Evolutionary conservation across 495 filamentous ascomycete genomes (phyloP), one percentile per base, ranked within the genome.

Genomic region (Aspergillus cavernicola): DNA sequence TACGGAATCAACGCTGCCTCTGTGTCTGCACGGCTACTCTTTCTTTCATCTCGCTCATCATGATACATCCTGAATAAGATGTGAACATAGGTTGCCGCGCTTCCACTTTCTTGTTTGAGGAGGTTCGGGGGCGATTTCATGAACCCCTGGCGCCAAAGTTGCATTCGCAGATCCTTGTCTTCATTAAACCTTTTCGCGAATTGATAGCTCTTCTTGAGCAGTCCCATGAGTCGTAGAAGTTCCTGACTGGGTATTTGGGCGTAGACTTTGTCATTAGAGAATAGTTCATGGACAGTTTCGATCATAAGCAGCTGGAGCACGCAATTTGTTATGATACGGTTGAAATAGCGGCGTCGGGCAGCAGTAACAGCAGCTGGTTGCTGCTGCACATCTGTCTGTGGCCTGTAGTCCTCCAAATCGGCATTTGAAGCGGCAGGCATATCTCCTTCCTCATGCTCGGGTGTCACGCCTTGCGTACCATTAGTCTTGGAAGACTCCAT

Each of bases 41-140:
- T 85, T 39, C 93, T 80, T 69, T 97, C 93, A 13, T 86, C 84
- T 20, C 83, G 77, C 43, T 87, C 85, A 63, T 99, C 93, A 46
- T 87, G 88, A 69, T 96, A 97, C 93, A 99, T 99, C 20, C 95
- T 81, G 64, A 97, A 85, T 18, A 99, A 70, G 46, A 99, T 99
- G 50, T 84, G 84, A 22, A 97, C 88, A 60, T 97, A 99, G 1
- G 95, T 96, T 0, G 88, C 85, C 10, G 93, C 93, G 62, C 85
- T 88, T 37, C 93, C 92, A 52, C 82, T 88, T 69, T 99, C 93
- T 68, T 99, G 93, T 73, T 99, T 99, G 22, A 99, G 80, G n/a
- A 99, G 71, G 64, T 99, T 99, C 4, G 93, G 93, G 28, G 95
- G 95, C 65, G 97, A 92, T 71, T 96, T 97, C 93, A 99, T 99